Conservation (phyloP, 768 basidiomycete species). For the Basidioascus undulatus region DNA sequence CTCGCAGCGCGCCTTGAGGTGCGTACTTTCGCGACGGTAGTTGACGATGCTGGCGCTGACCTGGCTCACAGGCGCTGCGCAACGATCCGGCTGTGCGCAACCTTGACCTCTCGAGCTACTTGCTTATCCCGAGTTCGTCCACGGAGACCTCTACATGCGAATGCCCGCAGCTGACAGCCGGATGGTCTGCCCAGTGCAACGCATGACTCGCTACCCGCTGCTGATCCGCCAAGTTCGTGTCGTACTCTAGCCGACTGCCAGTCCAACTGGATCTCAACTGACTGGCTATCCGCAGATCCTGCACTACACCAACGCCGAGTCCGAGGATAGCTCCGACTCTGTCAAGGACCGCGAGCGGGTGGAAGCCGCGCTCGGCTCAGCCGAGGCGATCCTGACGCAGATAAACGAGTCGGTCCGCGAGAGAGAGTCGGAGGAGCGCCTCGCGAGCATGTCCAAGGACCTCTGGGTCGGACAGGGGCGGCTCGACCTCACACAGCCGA, state of each 20-base stretch:
- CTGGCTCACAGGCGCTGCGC: constrained; percentile 40
- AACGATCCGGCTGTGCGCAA: constrained; percentile 55
- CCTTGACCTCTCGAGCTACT: constrained; percentile 69
- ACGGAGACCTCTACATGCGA: constrained; percentile 1
- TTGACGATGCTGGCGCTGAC: constrained; percentile 1
- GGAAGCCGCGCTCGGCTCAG: constrained; percentile 29
- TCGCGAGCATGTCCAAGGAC: constrained; percentile 46
- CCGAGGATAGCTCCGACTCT: constrained; percentile 1
- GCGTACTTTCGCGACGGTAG: neutral
- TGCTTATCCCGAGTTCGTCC: constrained; percentile 56
- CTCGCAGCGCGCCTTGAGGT: neutral
- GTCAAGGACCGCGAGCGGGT: constrained; percentile 37
- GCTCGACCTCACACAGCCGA: constrained; percentile 74
- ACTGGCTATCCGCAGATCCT: constrained; percentile 30
- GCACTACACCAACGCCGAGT: constrained; percentile 43
- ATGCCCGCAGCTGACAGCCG: no score
- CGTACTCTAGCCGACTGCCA: neutral
- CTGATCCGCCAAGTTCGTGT: constrained; percentile 44
- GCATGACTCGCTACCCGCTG: constrained; percentile 80
- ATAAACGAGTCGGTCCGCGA: constrained; percentile 80
- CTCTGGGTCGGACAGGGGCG: constrained; percentile 46
- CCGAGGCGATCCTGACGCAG: constrained; percentile 45
- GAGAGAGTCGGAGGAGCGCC: constrained; percentile 53
- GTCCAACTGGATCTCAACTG: neutral
- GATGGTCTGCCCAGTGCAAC: constrained; percentile 46